Conservation (phyloP, 2,329 filamentous ascomycete species). For the Nemania sp. region DNA sequence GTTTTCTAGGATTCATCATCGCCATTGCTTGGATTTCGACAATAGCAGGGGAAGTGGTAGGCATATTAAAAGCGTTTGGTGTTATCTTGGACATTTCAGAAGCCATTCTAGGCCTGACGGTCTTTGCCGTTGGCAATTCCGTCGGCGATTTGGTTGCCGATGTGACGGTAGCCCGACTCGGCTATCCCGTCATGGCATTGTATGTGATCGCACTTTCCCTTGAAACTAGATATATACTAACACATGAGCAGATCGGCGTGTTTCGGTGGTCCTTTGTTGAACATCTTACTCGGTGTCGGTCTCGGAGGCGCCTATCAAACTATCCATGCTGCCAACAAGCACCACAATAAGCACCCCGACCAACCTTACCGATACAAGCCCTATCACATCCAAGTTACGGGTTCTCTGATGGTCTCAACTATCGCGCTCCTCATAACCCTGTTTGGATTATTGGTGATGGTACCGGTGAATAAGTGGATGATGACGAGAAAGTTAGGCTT, state of each 20-base stretch:
- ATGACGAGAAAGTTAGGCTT: conserved; percentile 83
- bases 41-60: conserved; percentile 93
- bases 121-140: conserved; percentile 96
- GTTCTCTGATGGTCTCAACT: conserved; percentile 82
- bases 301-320: conserved; percentile 88
- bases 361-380: conserved; percentile 68
- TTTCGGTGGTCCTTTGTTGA: conserved; percentile 98
- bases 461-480: conserved; percentile 84
- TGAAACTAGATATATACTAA: conserved; percentile 22
- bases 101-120: conserved; percentile 89
- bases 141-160: conserved; percentile 93
- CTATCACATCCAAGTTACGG: conserved; percentile 82
- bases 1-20: conserved; percentile 87
- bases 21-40: conserved; percentile 96
- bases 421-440: conserved; percentile 83
- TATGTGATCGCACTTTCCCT: conserved; percentile 43
- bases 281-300: conserved; percentile 94
- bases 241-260: conserved; percentile 68
- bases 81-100: conserved; percentile 93
- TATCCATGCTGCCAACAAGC: conserved; percentile 67
- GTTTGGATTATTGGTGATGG: conserved; percentile 73
- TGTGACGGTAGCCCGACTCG: conserved; percentile 88
- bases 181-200: conserved; percentile 94
- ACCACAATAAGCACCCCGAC: conserved; percentile 68
- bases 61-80: conserved; percentile 88